Evolutionary conservation across 2,329 filamentous ascomycete genomes (phyloP).

Genomic region (Tricladium varicosporioides): DNA sequence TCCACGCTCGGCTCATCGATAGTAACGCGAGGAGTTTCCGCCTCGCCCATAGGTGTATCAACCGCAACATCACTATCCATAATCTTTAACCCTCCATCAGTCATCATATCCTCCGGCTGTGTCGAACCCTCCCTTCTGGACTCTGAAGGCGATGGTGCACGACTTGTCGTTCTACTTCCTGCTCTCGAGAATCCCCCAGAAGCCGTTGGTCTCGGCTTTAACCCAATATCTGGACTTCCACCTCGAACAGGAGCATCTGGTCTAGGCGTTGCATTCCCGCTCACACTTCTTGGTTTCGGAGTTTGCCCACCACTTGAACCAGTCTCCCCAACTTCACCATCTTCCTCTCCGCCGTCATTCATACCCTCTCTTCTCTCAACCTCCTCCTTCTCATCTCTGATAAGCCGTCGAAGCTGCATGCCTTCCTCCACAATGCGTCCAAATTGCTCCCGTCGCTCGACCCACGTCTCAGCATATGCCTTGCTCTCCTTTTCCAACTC

Average conservation of each 20-base stretch:
- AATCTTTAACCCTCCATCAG: conserved; percentile 46
- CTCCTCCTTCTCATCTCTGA: conserved; percentile 94
- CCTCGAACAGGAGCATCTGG: conserved; percentile 48
- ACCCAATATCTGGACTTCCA: conserved; percentile 43
- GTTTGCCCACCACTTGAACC: conserved; percentile 50
- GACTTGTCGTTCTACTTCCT: conserved; percentile 40
- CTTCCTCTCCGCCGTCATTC: conserved; percentile 53
- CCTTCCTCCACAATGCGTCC: conserved; percentile 86
- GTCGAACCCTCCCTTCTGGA: conserved; percentile 24
- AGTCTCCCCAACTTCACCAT: conserved; percentile 54
- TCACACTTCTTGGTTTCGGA: conserved; percentile 47
- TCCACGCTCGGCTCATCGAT: conserved; percentile 45
- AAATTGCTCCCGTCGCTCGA: conserved; percentile 82
- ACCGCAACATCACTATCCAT: conserved; percentile 33
- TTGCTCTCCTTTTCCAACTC: conserved; percentile 83
- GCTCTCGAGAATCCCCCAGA: conserved; percentile 38
- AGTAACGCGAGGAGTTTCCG: conserved; percentile 46
- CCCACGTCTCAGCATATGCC: conserved; percentile 80
- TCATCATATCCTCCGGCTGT: conserved; percentile 58
- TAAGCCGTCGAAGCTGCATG: conserved; percentile 78
- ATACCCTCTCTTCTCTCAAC: conserved; percentile 84
- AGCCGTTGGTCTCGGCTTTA: conserved; percentile 35
- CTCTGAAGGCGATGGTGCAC: conserved; percentile 37
- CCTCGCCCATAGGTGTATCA: conserved; percentile 31
- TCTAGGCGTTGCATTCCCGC: conserved; percentile 47